These are phyloP conservation scores for Przewalskia tangutica DNA, from an alignment of 257 asterid genomes.

Conservation along the genomic window DNA sequence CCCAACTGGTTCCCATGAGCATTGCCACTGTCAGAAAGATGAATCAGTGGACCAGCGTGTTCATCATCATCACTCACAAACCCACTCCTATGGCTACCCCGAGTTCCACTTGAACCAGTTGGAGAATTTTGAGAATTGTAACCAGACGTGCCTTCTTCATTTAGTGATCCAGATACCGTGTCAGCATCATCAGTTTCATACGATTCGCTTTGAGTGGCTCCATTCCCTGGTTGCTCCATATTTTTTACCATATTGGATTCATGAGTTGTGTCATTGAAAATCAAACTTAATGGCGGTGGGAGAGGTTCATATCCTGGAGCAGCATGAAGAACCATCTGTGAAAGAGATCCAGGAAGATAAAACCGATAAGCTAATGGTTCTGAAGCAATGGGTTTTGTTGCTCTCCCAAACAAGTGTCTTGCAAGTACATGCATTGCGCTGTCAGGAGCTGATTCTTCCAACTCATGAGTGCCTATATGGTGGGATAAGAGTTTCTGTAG, in stretches of 20 bases:
- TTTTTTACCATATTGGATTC: constrained; percentile 19
- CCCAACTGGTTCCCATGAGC: constrained; percentile 24
- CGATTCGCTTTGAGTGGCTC: constrained; percentile 27
- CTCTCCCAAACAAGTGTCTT: constrained; percentile 54
- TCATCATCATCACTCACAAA: constrained; percentile 35
- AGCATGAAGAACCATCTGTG: constrained; percentile 95
- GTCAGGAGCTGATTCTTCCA: constrained; percentile 30
- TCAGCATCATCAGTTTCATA: constrained; percentile 50
- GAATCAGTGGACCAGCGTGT: constrained; percentile 46
- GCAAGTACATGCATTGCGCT: constrained; percentile 37
- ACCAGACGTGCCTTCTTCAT: constrained; percentile 65
- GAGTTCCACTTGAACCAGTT: constrained; percentile 42
- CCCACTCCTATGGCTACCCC: constrained; percentile 29
- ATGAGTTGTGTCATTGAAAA: constrained; percentile 26
- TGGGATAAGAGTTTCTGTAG: constrained; percentile 47
- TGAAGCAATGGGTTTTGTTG: constrained; percentile 27
- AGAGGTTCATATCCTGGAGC: constrained; percentile 99
- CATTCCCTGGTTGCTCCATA: constrained; percentile 15
- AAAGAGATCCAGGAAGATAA: constrained; percentile 97
- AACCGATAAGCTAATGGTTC: constrained; percentile 55
- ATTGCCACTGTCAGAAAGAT: constrained; percentile 63
- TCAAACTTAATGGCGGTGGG: constrained; percentile 78
- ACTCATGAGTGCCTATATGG: constrained; percentile 26
- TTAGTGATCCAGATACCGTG: constrained; percentile 54
- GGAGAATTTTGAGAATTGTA: constrained; percentile 59